A percentile compares a stretch with the other conserved stretches of the same genome.
Conservation (phyloP, 371 early-diverging fungal genomes). For the Mortierella sp. region DNA sequence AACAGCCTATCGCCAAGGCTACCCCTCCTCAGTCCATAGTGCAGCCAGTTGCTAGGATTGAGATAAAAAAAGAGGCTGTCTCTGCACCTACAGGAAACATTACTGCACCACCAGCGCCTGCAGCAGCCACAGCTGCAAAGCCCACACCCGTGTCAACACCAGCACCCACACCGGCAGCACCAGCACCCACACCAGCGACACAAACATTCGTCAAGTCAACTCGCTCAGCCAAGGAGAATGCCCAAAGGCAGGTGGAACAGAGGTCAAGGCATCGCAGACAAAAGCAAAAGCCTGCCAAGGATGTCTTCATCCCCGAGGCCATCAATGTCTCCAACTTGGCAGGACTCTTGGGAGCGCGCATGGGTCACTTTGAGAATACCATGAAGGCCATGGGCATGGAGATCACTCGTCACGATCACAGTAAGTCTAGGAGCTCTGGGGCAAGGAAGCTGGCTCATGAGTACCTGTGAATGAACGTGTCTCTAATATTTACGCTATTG, state of each 20-base stretch:
- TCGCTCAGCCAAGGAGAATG: constrained; percentile 36
- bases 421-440: constrained; percentile 50
- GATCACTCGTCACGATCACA: constrained; percentile 74
- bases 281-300: constrained; percentile 58
- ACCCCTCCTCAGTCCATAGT: constrained; percentile 15
- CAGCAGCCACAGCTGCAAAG: neutral
- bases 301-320: constrained; percentile 86
- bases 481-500: neutral
- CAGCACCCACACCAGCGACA: constrained; percentile 5
- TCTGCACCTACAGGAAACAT: neutral
- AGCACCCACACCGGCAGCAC: constrained; percentile 5
- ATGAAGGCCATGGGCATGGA: constrained; percentile 86
- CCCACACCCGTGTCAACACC: constrained; percentile 1
- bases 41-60: constrained; percentile 1
- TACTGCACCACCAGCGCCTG: neutral
- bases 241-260: constrained; percentile 35
- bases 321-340: constrained; percentile 88
- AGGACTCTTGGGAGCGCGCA: constrained; percentile 80
- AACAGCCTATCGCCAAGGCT: constrained; percentile 15
- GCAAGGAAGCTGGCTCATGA: constrained; percentile 15
- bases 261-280: constrained; percentile 33
- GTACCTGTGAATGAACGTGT: constrained; percentile 39
- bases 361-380: constrained; percentile 76
- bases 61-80: neutral
- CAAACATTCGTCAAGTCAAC: constrained; percentile 20